Base-by-base conservation (phyloP, 1,139 yeast species). In the Suhomyces maxii region DNA sequence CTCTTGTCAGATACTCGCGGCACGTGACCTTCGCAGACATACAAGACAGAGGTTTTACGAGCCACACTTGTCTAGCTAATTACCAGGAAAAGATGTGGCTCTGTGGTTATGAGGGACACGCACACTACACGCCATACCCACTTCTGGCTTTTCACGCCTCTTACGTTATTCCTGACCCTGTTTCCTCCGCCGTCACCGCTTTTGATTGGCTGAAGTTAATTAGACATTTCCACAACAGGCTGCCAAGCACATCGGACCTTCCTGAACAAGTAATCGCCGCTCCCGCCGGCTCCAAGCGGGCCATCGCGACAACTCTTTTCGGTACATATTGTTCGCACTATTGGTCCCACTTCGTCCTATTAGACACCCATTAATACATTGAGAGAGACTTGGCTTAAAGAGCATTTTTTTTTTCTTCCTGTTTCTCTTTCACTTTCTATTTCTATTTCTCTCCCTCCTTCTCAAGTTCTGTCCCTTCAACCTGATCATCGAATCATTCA, bases 171-270 rank as follows among this genome's bases (percentile, higher is more conserved):
- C 4, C 31, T 28, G 23, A 18, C 23, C 23, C 23, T 18, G 23
- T 18, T 18, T 18, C 23, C 23, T 18, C 23, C 23, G 6, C 4
- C 1, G 23, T 18, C 23, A 6, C 23, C 7, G 7, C 31, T 7
- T 28, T 11, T 28, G 9, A 28, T 28, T 28, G 31, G 31, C 7
- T 28, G 31, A 28, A 28, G 6, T 11, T 2, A 9, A 28, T 9
- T 28, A 28, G 6, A 11, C 31, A 9, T 28, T 13, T 8, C 18
- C 35, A 33, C 5, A 31, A 31, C 11, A 3, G 6, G 3, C 28
- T 33, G 42, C 42, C 42, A 40, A 40, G 42, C 11, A 28, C 13
- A 10, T 8, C 41, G 41, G 41, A 12, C 30, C 32, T 38, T 11
- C 41, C 34, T 18, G 10, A 32, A 32, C 12, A n/a, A 28, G 41